Evolutionary conservation across 306 rosid species (phyloP).

Genomic region (Urtica urens): DNA sequence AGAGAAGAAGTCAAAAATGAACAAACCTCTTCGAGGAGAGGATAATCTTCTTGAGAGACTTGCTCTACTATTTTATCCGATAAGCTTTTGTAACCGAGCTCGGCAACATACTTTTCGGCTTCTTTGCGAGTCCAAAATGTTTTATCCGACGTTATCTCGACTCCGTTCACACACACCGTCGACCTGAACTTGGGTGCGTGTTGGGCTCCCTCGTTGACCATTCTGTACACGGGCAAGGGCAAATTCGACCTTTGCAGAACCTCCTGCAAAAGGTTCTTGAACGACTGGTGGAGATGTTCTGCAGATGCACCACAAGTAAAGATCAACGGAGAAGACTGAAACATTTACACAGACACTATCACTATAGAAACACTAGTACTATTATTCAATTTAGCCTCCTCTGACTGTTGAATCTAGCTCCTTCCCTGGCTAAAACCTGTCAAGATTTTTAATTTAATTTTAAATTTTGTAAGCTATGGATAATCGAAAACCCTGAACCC

Average conservation of each 20-base stretch:
- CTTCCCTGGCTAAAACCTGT: too few relatives aligned
- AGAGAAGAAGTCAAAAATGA: background rate
- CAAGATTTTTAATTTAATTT: background rate
- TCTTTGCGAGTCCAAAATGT: conserved; percentile 22
- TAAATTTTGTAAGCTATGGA: too few relatives aligned
- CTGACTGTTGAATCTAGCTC: too few relatives aligned
- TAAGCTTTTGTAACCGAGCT: conserved; percentile 24
- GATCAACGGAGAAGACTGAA: background rate
- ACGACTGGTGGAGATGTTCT: background rate
- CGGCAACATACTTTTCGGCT: conserved; percentile 48
- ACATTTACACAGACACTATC: background rate
- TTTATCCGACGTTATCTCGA: conserved; percentile 13
- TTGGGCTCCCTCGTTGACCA: conserved; percentile 22
- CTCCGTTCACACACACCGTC: conserved; percentile 29
- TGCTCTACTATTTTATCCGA: conserved; percentile 9
- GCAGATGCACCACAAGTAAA: conserved; percentile 4
- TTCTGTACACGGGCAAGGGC: conserved; percentile 23
- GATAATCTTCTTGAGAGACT: background rate
- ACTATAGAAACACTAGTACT: too few relatives aligned
- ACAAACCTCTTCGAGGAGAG: conserved; percentile 32
- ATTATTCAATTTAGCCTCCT: too few relatives aligned
- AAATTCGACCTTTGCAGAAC: conserved; percentile 16
- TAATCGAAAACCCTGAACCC: too few relatives aligned
- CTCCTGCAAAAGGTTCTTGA: conserved; percentile 27
- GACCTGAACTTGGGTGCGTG: conserved; percentile 28